A percentile compares a stretch with the other conserved stretches of the same genome.
phyloP scores from a whole-genome alignment of 805 yeast genomes.

The Sugiyamaella qingdaonensis region DNA sequence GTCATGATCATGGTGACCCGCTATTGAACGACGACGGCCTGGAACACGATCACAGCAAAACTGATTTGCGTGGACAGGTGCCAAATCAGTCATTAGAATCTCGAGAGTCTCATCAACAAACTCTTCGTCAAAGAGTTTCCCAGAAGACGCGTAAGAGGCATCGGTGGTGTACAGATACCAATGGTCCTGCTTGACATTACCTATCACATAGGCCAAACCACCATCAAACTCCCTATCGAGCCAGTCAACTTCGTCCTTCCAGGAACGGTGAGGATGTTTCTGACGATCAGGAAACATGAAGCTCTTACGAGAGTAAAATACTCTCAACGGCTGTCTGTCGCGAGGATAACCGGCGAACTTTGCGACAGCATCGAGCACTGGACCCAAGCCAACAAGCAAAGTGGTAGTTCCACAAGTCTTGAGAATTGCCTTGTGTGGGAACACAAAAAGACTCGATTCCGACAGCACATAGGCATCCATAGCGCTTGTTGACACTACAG shows the following conservation, averaged over 20 bases:
- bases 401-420: constrained; percentile 98
- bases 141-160: constrained; percentile 36
- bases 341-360: constrained; percentile 40
- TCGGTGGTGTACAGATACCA: constrained; percentile 77
- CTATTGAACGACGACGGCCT: not conserved
- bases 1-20: constrained; percentile 26
- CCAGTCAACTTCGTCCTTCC: constrained; percentile 75
- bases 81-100: constrained; percentile 83
- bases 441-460: constrained; percentile 88
- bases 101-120: constrained; percentile 72
- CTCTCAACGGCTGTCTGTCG: constrained; percentile 47
- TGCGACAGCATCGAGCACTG: constrained; percentile 51
- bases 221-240: constrained; percentile 60
- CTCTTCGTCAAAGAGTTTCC: not conserved
- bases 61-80: constrained; percentile 49
- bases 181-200: constrained; percentile 74
- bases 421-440: constrained; percentile 75
- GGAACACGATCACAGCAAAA: constrained; percentile 52
- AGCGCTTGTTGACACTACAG: constrained; percentile 60
- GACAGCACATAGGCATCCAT: constrained; percentile 83
- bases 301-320: constrained; percentile 85
- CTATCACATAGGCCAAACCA: constrained; percentile 71
- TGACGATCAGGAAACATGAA: constrained; percentile 92
- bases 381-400: constrained; percentile 69
- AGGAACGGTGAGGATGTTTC: constrained; percentile 70